These are phyloP conservation scores for Sequoia sempervirens DNA, from an alignment of 75 land plant species.

Conservation along the genomic window DNA sequence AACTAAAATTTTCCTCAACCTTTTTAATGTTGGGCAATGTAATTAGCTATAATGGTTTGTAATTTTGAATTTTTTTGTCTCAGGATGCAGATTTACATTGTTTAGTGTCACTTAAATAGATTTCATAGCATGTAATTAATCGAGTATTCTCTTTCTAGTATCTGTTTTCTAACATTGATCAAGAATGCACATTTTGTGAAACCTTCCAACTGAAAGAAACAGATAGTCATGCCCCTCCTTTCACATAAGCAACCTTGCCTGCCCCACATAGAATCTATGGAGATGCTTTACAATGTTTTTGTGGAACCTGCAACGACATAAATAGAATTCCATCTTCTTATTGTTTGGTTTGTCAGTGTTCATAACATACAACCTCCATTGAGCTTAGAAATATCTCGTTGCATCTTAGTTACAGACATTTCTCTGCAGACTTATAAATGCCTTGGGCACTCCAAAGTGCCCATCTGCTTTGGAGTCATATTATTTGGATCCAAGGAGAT, in stretches of 20 bases:
- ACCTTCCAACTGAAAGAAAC: neutral
- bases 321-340: neutral
- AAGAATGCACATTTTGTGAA: neutral
- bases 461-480: neutral
- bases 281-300: neutral
- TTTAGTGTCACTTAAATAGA: neutral
- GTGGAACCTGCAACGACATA: neutral
- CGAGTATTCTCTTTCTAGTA: too few species aligned
- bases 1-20: neutral
- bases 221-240: neutral
- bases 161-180: too few species aligned
- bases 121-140: neutral
- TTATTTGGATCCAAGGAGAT: too few species aligned
- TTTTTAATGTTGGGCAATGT: neutral
- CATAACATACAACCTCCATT: neutral
- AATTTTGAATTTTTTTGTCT: neutral
- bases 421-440: neutral
- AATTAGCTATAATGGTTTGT: neutral
- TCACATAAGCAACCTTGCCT: neutral
- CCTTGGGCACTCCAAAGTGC: neutral
- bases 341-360: neutral
- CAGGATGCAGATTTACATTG: neutral
- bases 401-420: neutral
- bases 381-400: neutral
- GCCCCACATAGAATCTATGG: neutral